phyloP scores from a whole-genome alignment of 352 stramenopile genomes.

The Phytophthora sp. region DNA sequence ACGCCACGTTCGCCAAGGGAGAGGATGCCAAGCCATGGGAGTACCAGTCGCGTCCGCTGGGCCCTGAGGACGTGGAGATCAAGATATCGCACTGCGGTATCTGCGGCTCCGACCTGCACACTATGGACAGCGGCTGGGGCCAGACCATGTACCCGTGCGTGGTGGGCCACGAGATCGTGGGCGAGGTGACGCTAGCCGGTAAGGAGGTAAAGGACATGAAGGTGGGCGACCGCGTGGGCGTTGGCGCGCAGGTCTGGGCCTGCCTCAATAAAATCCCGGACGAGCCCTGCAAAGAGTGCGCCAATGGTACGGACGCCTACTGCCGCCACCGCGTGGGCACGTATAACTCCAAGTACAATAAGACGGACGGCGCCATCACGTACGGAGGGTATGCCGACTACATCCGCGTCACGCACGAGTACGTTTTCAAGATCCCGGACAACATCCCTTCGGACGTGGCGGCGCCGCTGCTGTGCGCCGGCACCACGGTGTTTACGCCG shows the following conservation, averaged over 20 bases:
- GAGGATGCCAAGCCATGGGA: conserved; percentile 44
- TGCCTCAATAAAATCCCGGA: conserved; percentile 67
- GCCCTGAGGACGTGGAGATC: conserved; percentile 14
- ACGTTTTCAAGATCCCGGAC: conserved; percentile 79
- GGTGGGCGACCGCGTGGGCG: conserved; percentile 77
- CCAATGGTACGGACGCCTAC: conserved; percentile 65
- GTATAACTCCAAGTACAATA: conserved; percentile 53
- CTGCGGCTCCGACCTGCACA: conserved; percentile 66
- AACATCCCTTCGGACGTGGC: conserved; percentile 59
- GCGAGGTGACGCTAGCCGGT: conserved; percentile 43
- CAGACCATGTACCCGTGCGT: conserved; percentile 51
- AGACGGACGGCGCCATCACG: conserved; percentile 43
- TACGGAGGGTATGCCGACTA: conserved; percentile 76
- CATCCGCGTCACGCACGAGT: conserved; percentile 68
- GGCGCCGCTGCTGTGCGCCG: conserved; percentile 81
- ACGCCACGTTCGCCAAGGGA: conserved; percentile 46
- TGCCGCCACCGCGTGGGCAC: conserved; percentile 57
- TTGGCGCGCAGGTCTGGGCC: conserved; percentile 80
- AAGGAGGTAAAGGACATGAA: conserved; percentile 62
- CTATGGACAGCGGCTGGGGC: conserved; percentile 55
- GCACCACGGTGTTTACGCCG: conserved; percentile 84
- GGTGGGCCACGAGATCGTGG: conserved; percentile 65
- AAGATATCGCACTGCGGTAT: conserved; percentile 68
- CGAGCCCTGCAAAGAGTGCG: conserved; percentile 62
- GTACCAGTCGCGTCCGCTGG: conserved; percentile 52